These are phyloP conservation scores for Leucocoprinus birnbaumii DNA, from an alignment of 768 basidiomycete genomes.

Conservation along the genomic window DNA sequence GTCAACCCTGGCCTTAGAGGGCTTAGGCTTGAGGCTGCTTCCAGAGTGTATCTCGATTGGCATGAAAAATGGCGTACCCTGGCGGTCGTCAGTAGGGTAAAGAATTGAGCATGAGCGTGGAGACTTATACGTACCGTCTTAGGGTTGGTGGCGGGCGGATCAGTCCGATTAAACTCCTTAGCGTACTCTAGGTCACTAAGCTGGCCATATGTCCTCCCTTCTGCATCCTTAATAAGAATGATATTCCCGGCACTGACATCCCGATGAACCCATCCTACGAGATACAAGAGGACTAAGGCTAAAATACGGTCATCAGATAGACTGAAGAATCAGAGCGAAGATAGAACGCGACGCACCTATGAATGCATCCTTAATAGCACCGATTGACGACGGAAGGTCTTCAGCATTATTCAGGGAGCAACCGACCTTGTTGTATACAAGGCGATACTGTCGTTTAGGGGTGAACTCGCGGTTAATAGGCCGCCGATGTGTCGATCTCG, in stretches of 20 bases:
- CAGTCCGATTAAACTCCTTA: neutral
- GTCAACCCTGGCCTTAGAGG: too few species aligned
- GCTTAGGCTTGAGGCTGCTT: too few species aligned
- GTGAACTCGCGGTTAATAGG: too few species aligned
- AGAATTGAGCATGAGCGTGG: neutral
- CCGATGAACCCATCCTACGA: conserved; percentile 11
- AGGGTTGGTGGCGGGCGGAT: neutral
- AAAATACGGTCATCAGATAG: too few species aligned
- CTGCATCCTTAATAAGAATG: neutral
- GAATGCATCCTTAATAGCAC: neutral
- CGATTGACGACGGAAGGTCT: neutral
- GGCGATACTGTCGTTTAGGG: too few species aligned
- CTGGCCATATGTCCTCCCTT: neutral
- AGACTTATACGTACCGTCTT: conserved; percentile 6
- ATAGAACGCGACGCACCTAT: neutral
- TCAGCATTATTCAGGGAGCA: too few species aligned
- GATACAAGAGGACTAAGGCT: conserved; percentile 9
- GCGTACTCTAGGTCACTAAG: conserved; percentile 12
- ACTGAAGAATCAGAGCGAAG: too few species aligned
- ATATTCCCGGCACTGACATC: conserved; percentile 10
- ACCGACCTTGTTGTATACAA: too few species aligned
- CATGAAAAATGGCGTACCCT: conserved; percentile 9
- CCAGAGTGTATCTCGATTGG: conserved; percentile 3
- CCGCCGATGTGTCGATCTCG: too few species aligned
- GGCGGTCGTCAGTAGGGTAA: neutral